Evolutionary conservation across 805 yeast genomes (phyloP), one percentile per base, ranked within the genome.

Genomic region (Wickerhamomyces kurtzmanii): DNA sequence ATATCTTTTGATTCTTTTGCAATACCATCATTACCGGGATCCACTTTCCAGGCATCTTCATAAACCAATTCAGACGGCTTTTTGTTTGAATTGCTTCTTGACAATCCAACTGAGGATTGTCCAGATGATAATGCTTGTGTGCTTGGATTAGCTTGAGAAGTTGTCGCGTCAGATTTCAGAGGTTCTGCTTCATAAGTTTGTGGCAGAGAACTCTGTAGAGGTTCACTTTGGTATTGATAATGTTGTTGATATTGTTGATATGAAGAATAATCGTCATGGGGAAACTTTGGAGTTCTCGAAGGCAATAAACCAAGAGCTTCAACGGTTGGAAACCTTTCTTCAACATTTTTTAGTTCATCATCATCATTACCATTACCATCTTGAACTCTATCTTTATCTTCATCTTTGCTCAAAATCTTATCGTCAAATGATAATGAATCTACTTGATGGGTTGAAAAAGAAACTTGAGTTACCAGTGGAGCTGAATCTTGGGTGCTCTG

Each of bases 241-340:
- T n/a, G n/a, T n/a, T n/a, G n/a, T n/a, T n/a, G n/a, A n/a, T n/a
- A n/a, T n/a, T n/a, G n/a, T n/a, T n/a, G n/a, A n/a, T n/a, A n/a
- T n/a, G n/a, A n/a, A n/a, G n/a, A n/a, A n/a, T n/a, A n/a, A 7
- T 15, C 25, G 12, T 34, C 10, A 5, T 33, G 37, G 8, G 38
- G 39, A 14, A 16, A 36, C 20, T 34, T 41, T 20, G n/a, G n/a
- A n/a, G n/a, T 34, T 27, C 8, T 30, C 26, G n/a, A 27, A 31
- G 4, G 29, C 16, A 3, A 13, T 1, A 30, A 31, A 14, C 44
- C 46, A 4, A 46, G 33, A 10, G 51, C 57, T 15, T 64, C 68
- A n/a, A 66, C 40, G 3, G 68, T 59, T 1, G 74, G 79, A 38
- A 60, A 72, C 27, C 76, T 49, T 31, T 65, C 65, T 39, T 68